These are phyloP conservation scores for Candida qinlingensis DNA, from an alignment of 805 yeast genomes.

Conservation along the genomic window DNA sequence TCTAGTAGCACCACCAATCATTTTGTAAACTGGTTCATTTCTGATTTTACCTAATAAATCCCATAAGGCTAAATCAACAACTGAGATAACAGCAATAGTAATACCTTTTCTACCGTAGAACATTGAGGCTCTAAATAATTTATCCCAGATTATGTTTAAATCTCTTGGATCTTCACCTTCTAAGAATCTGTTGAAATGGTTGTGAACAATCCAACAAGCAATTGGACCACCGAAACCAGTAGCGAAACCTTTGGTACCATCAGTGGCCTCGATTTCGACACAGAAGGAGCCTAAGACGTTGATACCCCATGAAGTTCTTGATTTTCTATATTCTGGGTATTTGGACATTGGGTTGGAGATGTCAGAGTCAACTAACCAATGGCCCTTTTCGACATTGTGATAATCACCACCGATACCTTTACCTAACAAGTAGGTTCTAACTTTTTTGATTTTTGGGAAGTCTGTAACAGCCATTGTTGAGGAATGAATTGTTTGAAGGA, in stretches of 20 bases:
- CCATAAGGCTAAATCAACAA: conserved; percentile 46
- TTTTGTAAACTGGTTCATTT: conserved; percentile 45
- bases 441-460: conserved; percentile 40
- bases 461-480: conserved; percentile 21
- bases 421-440: conserved; percentile 37
- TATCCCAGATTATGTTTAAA: conserved; percentile 41
- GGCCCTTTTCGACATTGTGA: conserved; percentile 44
- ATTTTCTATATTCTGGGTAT: conserved; percentile 38
- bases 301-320: conserved; percentile 45
- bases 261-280: conserved; percentile 42
- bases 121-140: conserved; percentile 44
- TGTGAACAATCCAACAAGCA: conserved; percentile 42
- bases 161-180: conserved; percentile 44
- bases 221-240: conserved; percentile 50
- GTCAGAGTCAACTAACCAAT: conserved; percentile 43
- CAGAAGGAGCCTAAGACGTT: conserved; percentile 46
- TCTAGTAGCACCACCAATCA: conserved; percentile 47
- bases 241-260: conserved; percentile 45
- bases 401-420: conserved; percentile 48
- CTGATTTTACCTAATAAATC: conserved; percentile 45
- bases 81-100: conserved; percentile 42
- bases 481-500: neutral
- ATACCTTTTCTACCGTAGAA: conserved; percentile 47
- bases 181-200: conserved; percentile 42
- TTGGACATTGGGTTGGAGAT: conserved; percentile 47